phyloP scores from a whole-genome alignment of 1,284 basidiomycete genomes.

The Ceratobasidium sp. region DNA sequence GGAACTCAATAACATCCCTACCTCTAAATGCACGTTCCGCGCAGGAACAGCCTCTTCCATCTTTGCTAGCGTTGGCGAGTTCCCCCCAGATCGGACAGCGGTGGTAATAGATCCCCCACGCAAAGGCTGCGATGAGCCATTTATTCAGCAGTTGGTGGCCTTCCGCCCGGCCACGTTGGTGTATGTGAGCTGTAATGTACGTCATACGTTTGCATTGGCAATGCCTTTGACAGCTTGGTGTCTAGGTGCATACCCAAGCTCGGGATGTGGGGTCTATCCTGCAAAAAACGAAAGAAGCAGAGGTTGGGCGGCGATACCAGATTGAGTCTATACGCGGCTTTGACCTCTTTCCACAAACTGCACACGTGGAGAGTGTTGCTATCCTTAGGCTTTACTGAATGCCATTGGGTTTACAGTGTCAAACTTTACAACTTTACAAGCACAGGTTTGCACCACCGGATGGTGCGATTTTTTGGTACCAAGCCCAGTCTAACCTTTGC shows the following conservation, averaged over 20 bases:
- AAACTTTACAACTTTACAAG: conserved; percentile 14
- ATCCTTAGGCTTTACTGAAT: conserved; percentile 61
- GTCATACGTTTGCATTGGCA: conserved; percentile 57
- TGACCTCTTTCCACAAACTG: conserved; percentile 95
- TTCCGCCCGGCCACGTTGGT: conserved; percentile 82
- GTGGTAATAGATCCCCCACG: conserved; percentile 89
- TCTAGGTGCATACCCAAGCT: conserved; percentile 78
- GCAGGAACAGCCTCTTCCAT: conserved; percentile 80
- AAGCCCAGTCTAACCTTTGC: conserved; percentile 1
- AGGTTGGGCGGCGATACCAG: conserved; percentile 66
- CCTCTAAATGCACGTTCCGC: conserved; percentile 66
- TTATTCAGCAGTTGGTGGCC: conserved; percentile 81
- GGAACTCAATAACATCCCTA: conserved; percentile 74
- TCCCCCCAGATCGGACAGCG: conserved; percentile 77
- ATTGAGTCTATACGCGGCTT: conserved; percentile 87
- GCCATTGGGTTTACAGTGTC: neutral
- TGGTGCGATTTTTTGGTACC: neutral
- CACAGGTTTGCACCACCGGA: neutral
- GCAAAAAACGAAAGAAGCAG: conserved; percentile 57
- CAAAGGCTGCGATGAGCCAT: conserved; percentile 89
- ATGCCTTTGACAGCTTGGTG: neutral
- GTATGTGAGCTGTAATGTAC: conserved; percentile 92
- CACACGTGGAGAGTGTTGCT: conserved; percentile 80
- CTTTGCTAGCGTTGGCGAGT: conserved; percentile 70
- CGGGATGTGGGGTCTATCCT: conserved; percentile 84